Base-by-base conservation (phyloP, 2,329 filamentous ascomycete genomes). In the Talaromyces sp. region DNA sequence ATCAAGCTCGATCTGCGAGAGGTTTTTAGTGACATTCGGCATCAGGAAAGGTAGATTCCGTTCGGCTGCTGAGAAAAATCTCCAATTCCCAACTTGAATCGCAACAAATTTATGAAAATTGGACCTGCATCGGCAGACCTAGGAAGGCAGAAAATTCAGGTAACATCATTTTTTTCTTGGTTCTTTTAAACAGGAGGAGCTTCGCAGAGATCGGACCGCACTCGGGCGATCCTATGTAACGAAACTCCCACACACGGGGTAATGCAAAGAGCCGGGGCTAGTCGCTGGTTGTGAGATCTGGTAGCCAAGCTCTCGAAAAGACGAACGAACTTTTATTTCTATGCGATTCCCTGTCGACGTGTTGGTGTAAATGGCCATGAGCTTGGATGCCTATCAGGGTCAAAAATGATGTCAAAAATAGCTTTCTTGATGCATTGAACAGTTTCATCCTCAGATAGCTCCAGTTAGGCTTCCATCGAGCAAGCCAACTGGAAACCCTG, bases 121-220 rank as follows among this genome's bases (percentile, higher is more conserved):
- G 1, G 27, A 31, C 27, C 27, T 31, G 27, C 27, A 6, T 31
- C 27, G 27, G 27, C 27, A 31, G 27, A 49, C 62, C 62, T 61
- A 62, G 39, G 33, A 67, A 67, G 60, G 65, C 56, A 65, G 62
- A 62, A 57, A 65, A 47, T 67, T 62, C 65, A 65, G 61, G 31
- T 45, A 62, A 62, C 62, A 67, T 62, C 65, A 49, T 62, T 57
- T 50, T 50, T 67, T 62, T 37, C 27, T 6, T 31, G 27, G 3
- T 31, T 31, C 7, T 31, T 7, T 7, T 31, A 31, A 31, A 31
- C 27, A 67, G 66, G 63, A 54, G 27, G 27, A 47, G 63, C 65
- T 58, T 65, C 49, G 22, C 65, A 67, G 13, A 58, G 63, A 58
- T 67, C 62, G 50, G 39, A 49, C 15, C 19, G 39, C 59, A 65